Evolutionary conservation across 352 stramenopile genomes (phyloP).

Genomic region (Globisporangium nagaii): DNA sequence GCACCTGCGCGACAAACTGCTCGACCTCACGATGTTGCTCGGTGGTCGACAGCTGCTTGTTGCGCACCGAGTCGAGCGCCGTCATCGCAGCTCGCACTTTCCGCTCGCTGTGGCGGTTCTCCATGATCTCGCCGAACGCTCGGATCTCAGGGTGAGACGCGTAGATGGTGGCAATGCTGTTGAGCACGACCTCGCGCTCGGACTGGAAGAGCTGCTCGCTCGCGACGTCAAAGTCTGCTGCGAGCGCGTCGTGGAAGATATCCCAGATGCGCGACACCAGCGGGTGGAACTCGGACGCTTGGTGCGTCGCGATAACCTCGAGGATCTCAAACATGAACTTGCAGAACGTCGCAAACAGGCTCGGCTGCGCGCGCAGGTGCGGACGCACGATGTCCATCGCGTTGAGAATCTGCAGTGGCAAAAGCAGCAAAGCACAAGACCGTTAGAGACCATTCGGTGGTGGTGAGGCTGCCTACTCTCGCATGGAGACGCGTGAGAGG

Average conservation of each 20-base stretch:
- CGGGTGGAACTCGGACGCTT: constrained; percentile 61
- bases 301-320: constrained; percentile 51
- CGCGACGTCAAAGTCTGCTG: constrained; percentile 26
- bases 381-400: constrained; percentile 55
- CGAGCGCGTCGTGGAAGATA: constrained; percentile 45
- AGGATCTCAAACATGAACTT: constrained; percentile 69
- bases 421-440: no score
- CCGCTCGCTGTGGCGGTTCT: constrained; percentile 25
- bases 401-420: constrained; percentile 35
- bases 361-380: constrained; percentile 25
- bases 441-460: no score
- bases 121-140: constrained; percentile 37
- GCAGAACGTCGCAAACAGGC: constrained; percentile 27
- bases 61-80: constrained; percentile 25
- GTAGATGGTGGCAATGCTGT: constrained; percentile 49
- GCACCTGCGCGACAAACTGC: constrained; percentile 26
- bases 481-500: no score
- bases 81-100: constrained; percentile 20
- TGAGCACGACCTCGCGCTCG: constrained; percentile 27
- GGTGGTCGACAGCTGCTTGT: constrained; percentile 33
- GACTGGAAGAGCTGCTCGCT: constrained; percentile 34
- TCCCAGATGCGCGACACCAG: constrained; percentile 43
- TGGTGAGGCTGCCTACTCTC: no score
- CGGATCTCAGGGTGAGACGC: constrained; percentile 32
- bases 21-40: constrained; percentile 54